Percentiles rank a stretch among this genome's conserved stretches.
These are phyloP conservation scores for Aureobasidium sp. DNA, from an alignment of 2,329 filamentous ascomycete genomes.

Conservation along the genomic window DNA sequence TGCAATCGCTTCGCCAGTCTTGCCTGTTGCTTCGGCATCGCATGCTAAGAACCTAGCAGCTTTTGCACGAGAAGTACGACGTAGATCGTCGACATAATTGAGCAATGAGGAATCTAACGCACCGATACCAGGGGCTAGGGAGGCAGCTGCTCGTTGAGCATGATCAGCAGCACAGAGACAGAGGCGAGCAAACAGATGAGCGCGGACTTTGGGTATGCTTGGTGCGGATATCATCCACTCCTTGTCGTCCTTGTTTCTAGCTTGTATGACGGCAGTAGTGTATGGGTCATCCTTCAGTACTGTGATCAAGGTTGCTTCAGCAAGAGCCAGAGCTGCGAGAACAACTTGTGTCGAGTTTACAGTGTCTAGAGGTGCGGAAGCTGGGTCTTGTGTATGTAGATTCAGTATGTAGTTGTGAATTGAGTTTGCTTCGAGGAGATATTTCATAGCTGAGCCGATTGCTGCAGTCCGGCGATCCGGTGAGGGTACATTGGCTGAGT, in stretches of 20 bases:
- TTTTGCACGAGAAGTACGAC: constrained; percentile 79
- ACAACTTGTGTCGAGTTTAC: constrained; percentile 48
- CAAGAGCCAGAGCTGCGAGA: constrained; percentile 71
- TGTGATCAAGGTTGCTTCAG: constrained; percentile 90
- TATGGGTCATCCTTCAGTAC: constrained; percentile 97
- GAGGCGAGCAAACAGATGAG: constrained; percentile 86
- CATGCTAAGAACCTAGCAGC: constrained; percentile 93
- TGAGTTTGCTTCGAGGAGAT: constrained; percentile 80
- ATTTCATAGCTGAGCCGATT: constrained; percentile 78
- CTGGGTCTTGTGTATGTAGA: constrained; percentile 28
- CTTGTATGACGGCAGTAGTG: constrained; percentile 81
- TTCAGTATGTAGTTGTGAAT: constrained; percentile 75
- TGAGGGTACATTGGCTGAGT: constrained; percentile 61
- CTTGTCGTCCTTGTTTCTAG: constrained; percentile 82
- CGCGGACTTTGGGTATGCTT: constrained; percentile 88
- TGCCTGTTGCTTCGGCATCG: constrained; percentile 84
- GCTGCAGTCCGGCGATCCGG: constrained; percentile 73
- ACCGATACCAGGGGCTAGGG: constrained; percentile 46
- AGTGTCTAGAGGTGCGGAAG: constrained; percentile 39
- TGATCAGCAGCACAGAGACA: constrained; percentile 93
- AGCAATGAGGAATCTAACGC: constrained; percentile 72
- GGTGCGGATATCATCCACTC: constrained; percentile 98
- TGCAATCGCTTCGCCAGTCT: constrained; percentile 86
- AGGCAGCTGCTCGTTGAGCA: constrained; percentile 73
- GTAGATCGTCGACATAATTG: constrained; percentile 80